Base-by-base conservation (phyloP, 2,329 filamentous ascomycete genomes). In the Aquanectria penicillioides region DNA sequence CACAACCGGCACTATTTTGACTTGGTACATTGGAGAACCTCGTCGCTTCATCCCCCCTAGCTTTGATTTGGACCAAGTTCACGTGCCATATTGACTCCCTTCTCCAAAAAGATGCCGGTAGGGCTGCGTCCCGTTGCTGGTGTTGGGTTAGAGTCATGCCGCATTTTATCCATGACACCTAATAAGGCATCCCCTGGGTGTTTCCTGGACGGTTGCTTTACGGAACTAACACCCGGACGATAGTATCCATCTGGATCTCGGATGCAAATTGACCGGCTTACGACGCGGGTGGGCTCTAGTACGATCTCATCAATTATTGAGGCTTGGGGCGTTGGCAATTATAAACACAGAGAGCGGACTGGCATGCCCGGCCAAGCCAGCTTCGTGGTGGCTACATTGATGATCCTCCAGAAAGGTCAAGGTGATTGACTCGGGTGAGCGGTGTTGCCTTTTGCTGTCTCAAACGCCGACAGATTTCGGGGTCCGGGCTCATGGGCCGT, bases 381-480 rank as follows among this genome's bases (percentile, higher is more conserved):
- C n/a, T n/a, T n/a, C n/a, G n/a, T n/a, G n/a, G n/a, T n/a, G n/a
- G n/a, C n/a, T n/a, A n/a, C n/a, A n/a, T n/a, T n/a, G n/a, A 18
- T 33, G 31, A 13, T 20, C 26, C 12, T 40, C 4, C 17, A 18
- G 15, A 18, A 18, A 29, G 18, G 48, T 12, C 48, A 17, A 33
- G 18, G 28, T 38, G 37, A 38, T 43, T 23, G 23, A 25, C 31
- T 31, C 22, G 38, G 25, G 26, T 25, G 15, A 23, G 13, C 13
- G 20, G 20, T 31, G 28, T 15, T 48, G 28, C 36, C 18, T 31
- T 25, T 43, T 37, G 51, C 17, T 48, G 51, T 55, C 41, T 34
- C 37, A 44, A 37, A 28, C 13, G 40, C 37, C 38, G 46, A 43
- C 28, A 36, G 26, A 51, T 46, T 34, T 57, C 38, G 54, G 38